A percentile compares a stretch with the other conserved stretches of the same genome.
Evolutionary conservation across 257 asterid genomes (phyloP).

Genomic region (Sherardia arvensis): DNA sequence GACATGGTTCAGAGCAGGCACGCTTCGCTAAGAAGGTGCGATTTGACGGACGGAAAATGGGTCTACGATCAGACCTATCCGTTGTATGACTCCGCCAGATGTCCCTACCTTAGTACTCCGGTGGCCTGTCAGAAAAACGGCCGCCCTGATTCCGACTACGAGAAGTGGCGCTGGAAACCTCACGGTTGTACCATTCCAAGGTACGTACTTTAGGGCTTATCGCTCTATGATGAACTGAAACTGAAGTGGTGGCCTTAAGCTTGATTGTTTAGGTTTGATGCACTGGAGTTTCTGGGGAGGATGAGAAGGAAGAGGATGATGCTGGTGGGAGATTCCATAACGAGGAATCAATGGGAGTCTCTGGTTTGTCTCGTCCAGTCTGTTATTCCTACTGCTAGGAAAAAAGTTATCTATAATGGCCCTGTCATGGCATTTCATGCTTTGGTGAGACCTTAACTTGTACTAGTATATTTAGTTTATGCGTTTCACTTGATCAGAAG

Average conservation of each 20-base stretch:
- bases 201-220: too few species aligned
- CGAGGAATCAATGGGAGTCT: conserved; percentile 97
- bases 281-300: conserved; percentile 73
- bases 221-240: too few species aligned
- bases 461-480: not conserved
- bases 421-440: conserved; percentile 88
- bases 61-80: conserved; percentile 66
- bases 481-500: not conserved
- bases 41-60: conserved; percentile 74
- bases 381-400: conserved; percentile 57
- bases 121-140: conserved; percentile 70
- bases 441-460: conserved; percentile 38
- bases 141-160: conserved; percentile 81
- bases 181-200: conserved; percentile 66
- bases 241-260: not conserved
- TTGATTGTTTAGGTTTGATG: conserved; percentile 52
- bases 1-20: conserved; percentile 41
- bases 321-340: conserved; percentile 90
- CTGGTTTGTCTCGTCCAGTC: conserved; percentile 83
- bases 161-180: conserved; percentile 84
- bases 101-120: conserved; percentile 71
- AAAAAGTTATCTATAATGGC: conserved; percentile 66
- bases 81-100: conserved; percentile 49
- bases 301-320: conserved; percentile 85
- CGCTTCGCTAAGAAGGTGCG: conserved; percentile 46